These are phyloP conservation scores for Paulownia fortunei DNA, from an alignment of 257 asterid species.

Conservation along the genomic window DNA sequence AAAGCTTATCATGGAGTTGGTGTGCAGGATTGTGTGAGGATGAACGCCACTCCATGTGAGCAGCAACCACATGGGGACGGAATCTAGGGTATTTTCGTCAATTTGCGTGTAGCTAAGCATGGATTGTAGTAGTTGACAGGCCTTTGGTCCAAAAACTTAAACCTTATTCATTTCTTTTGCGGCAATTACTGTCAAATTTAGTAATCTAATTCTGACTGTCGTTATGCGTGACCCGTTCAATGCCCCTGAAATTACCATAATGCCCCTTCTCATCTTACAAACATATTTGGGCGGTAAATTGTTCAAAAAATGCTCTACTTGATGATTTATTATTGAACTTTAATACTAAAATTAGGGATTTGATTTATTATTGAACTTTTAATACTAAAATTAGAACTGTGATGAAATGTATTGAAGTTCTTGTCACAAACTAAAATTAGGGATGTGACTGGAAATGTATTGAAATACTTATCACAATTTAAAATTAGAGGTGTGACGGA, in stretches of 20 bases:
- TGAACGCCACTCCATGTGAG: neutral
- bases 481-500: no score
- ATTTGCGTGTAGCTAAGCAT: no score
- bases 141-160: neutral
- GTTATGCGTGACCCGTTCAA: no score
- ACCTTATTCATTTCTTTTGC: neutral
- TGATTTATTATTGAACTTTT: no score
- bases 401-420: no score
- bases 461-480: no score
- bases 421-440: no score
- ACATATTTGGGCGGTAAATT: no score
- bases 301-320: no score
- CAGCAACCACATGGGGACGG: neutral
- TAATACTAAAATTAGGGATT: no score
- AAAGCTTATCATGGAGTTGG: slow-evolving; percentile 20
- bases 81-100: slow-evolving; percentile 3
- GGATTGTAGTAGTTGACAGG: neutral
- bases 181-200: neutral
- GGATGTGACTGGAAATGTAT: no score
- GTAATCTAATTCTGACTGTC: neutral
- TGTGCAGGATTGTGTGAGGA: neutral
- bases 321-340: neutral
- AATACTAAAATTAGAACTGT: no score
- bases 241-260: neutral
- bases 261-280: neutral